Percentiles rank a stretch among this genome's conserved stretches.
Evolutionary conservation across 352 stramenopile genomes (phyloP).

Genomic region (Pythium rishiriense): DNA sequence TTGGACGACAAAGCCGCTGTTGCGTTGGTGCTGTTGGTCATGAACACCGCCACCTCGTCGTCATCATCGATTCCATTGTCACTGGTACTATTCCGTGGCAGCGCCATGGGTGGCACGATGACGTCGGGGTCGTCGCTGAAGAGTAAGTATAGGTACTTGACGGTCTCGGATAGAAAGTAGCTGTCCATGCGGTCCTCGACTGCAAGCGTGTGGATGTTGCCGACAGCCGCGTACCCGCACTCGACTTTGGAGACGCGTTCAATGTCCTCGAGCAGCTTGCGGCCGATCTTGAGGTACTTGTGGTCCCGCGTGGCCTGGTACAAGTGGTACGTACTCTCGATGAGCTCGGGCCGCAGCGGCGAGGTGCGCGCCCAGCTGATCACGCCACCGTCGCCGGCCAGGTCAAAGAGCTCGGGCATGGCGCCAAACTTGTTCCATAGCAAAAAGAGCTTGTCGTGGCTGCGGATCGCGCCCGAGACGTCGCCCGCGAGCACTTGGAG

Average conservation of each 20-base stretch:
- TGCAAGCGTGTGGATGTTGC: constrained; percentile 86
- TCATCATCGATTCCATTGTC: neutral
- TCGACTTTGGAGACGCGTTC: constrained; percentile 81
- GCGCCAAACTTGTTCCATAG: constrained; percentile 94
- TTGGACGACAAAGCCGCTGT: neutral
- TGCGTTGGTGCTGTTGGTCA: constrained; percentile 4
- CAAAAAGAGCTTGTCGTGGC: constrained; percentile 93
- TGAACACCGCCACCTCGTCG: too few species aligned
- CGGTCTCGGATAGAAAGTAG: constrained; percentile 98
- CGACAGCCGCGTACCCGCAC: constrained; percentile 93
- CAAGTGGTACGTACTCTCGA: constrained; percentile 97
- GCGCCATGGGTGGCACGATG: constrained; percentile 51
- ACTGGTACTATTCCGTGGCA: neutral
- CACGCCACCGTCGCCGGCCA: constrained; percentile 46
- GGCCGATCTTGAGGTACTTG: constrained; percentile 89
- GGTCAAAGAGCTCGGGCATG: constrained; percentile 95
- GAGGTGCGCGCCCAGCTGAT: constrained; percentile 84
- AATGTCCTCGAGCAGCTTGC: constrained; percentile 88
- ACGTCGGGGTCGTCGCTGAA: constrained; percentile 93
- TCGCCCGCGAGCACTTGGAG: constrained; percentile 95
- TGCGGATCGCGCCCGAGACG: constrained; percentile 84
- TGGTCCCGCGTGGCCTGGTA: constrained; percentile 89
- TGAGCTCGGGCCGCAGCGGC: constrained; percentile 95
- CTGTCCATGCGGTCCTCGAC: constrained; percentile 98
- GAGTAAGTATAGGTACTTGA: constrained; percentile 99